Evolutionary conservation across 2,329 filamentous ascomycete genomes (phyloP), one percentile per base, ranked within the genome.

Genomic region (Neocatenulostroma microsporum): DNA sequence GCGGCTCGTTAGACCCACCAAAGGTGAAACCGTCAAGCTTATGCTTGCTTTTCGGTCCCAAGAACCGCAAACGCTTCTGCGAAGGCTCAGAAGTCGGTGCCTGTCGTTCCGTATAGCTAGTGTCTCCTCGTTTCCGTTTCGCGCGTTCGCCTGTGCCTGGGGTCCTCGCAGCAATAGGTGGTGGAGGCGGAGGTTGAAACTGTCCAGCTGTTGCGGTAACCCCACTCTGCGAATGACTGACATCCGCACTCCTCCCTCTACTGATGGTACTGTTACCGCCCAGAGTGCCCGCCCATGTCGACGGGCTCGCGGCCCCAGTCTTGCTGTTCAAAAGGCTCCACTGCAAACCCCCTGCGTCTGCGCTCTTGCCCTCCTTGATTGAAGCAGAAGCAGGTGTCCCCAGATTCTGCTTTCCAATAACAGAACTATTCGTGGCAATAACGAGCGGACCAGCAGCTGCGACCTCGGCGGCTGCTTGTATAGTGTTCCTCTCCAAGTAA

Each of bases 11-110:
- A n/a, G n/a, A n/a, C 5, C 37, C 39, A 18, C 36, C 19, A 23
- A 51, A 48, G 21, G 26, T 39, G 26, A 51, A 48, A 19, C 38
- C 40, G 37, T 52, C 49, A 26, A 54, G 48, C 10, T 36, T 45
- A 27, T 49, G 44, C 18, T 42, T 45, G 11, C 39, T 32, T 15
- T 46, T 45, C 6, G 47, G 46, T 8, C 9, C 35, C 18, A 17
- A 30, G 20, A 43, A 40, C 7, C 41, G 13, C 15, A 26, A 37
- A 15, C 30, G 24, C 32, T 43, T 41, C 11, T 13, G 7, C 17
- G 24, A 17, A 12, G 39, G 35, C 21, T 37, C 39, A 3, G 34
- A 33, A 12, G 19, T 37, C 9, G 28, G 17, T 6, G 19, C 14
- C 15, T 30, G 24, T 18, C 23, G 19, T n/a, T n/a, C 4, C 9